These are phyloP conservation scores for Cystobasidium sp. DNA, from an alignment of 1,284 basidiomycete species.

Conservation along the genomic window DNA sequence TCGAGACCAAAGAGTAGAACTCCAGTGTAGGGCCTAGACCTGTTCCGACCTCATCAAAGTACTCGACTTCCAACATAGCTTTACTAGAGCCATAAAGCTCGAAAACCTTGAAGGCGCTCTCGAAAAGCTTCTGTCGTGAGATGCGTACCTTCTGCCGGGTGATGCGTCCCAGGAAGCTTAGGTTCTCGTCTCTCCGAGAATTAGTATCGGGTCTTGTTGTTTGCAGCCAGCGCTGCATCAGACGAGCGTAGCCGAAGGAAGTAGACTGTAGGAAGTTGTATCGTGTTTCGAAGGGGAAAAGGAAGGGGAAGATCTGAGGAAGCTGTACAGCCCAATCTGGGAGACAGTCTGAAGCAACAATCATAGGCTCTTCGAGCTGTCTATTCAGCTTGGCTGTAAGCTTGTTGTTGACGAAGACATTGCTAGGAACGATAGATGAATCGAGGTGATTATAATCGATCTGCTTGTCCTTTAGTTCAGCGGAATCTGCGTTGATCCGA, in stretches of 20 bases:
- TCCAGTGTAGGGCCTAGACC: slow-evolving; percentile 97
- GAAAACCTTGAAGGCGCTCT: slow-evolving; percentile 97
- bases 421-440: slow-evolving; percentile 62
- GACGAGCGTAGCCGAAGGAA: slow-evolving; percentile 92
- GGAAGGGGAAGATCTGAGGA: slow-evolving; percentile 92
- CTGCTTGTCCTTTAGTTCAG: slow-evolving; percentile 41
- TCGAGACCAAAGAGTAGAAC: slow-evolving; percentile 87
- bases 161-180: slow-evolving; percentile 86
- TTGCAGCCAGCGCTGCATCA: slow-evolving; percentile 88
- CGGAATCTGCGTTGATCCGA: slow-evolving; percentile 69
- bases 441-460: slow-evolving; percentile 23
- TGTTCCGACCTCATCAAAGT: slow-evolving; percentile 98
- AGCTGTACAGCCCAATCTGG: slow-evolving; percentile 96
- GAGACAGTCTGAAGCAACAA: slow-evolving; percentile 93
- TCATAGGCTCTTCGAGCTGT: slow-evolving; percentile 97
- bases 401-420: slow-evolving; percentile 95
- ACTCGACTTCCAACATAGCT: slow-evolving; percentile 94
- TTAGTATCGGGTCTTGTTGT: slow-evolving; percentile 64
- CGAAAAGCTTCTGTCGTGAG: slow-evolving; percentile 87
- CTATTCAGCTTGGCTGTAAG: slow-evolving; percentile 96
- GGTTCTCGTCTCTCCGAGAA: slow-evolving; percentile 81
- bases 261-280: slow-evolving; percentile 97
- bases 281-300: slow-evolving; percentile 96
- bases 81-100: slow-evolving; percentile 89
- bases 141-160: slow-evolving; percentile 97